Evolutionary conservation across 129 eudicot species (phyloP).

Genomic region (Arctium lappa): DNA sequence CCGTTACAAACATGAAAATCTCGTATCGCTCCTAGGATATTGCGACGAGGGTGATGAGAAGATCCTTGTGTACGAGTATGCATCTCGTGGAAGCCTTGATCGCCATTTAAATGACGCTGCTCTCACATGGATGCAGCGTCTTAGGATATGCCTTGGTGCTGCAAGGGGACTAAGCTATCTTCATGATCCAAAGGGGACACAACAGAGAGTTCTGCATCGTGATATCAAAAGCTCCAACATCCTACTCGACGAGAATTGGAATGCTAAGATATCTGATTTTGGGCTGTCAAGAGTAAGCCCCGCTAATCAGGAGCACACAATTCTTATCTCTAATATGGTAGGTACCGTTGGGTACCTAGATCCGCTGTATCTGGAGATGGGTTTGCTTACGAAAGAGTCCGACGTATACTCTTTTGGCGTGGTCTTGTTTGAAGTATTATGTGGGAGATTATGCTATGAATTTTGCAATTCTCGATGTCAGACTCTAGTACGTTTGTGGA

Average conservation of each 20-base stretch:
- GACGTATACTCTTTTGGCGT: constrained; percentile 6
- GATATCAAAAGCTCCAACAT: constrained; percentile 34
- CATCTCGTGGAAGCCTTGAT: constrained; percentile 4
- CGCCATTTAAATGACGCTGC: background rate
- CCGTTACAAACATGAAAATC: background rate
- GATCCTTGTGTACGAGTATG: background rate
- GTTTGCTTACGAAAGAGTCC: constrained; percentile 3
- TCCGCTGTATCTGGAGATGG: background rate
- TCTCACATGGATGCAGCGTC: constrained; percentile 25
- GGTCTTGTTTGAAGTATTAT: constrained; percentile 5
- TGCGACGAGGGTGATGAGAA: background rate
- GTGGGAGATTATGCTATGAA: constrained; percentile 1
- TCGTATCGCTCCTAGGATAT: constrained; percentile 12
- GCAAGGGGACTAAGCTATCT: constrained; percentile 31
- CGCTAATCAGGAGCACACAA: background rate
- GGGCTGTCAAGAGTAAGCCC: constrained; percentile 20
- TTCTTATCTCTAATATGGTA: background rate
- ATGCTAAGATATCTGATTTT: constrained; percentile 28
- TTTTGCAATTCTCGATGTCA: background rate
- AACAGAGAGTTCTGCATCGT: constrained; percentile 30
- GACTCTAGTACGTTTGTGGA: constrained; percentile 5
- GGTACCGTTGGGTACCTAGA: constrained; percentile 13
- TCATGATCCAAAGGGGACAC: constrained; percentile 24
- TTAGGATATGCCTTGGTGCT: constrained; percentile 21
- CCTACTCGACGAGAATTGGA: constrained; percentile 28